phyloP scores from a whole-genome alignment of 78 protist genomes.

The Planoprotostelium fungivorum region DNA sequence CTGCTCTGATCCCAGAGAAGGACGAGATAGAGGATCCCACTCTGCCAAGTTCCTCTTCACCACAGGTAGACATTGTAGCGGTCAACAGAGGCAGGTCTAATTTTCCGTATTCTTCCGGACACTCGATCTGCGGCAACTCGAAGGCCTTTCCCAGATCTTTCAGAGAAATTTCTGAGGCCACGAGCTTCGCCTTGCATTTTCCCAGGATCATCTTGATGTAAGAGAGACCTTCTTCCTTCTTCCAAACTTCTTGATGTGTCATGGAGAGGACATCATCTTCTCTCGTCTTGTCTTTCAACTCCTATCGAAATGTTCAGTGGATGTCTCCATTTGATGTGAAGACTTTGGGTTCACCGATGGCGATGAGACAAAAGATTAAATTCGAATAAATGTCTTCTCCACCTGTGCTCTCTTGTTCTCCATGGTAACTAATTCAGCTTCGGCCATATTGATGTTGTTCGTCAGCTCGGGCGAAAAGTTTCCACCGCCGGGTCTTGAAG shows the following conservation, averaged over 20 bases:
- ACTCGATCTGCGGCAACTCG: neutral
- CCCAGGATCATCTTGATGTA: neutral
- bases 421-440: neutral
- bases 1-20: neutral
- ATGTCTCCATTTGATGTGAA: too few species aligned
- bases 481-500: neutral
- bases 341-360: too few species aligned
- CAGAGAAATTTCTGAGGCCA: neutral
- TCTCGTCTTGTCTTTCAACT: neutral
- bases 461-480: neutral
- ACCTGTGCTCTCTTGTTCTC: constrained; percentile 1
- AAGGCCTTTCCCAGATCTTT: neutral
- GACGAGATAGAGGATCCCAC: neutral
- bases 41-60: neutral
- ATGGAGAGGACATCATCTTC: neutral
- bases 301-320: neutral
- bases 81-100: neutral
- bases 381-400: too few species aligned
- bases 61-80: neutral
- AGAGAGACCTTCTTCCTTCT: neutral
- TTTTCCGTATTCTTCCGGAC: neutral
- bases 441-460: neutral
- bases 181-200: neutral
- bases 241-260: neutral
- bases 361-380: too few species aligned